A percentile compares a stretch with the other conserved stretches of the same genome.
These are phyloP conservation scores for Cryptosporidium felis DNA, from an alignment of 169 alveolate species.

Conservation along the genomic window DNA sequence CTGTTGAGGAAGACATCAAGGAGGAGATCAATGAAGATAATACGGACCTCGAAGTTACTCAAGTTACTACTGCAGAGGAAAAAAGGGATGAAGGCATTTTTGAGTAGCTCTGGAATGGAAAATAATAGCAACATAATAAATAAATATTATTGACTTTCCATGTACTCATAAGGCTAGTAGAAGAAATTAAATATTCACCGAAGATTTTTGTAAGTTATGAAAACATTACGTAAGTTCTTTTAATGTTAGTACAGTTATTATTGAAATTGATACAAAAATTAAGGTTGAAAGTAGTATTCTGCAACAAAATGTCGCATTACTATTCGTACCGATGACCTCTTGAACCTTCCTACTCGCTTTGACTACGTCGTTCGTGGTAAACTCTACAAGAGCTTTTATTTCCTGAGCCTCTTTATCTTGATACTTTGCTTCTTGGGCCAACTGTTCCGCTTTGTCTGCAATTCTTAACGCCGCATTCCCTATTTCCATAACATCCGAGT, in stretches of 20 bases:
- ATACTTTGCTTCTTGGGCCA: neutral
- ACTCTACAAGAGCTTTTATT: slow-evolving; percentile 7
- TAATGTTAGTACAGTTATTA: slow-evolving; percentile 20
- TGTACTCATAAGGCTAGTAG: no score
- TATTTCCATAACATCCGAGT: slow-evolving; percentile 5
- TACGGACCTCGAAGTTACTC: neutral
- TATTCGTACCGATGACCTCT: slow-evolving; percentile 43
- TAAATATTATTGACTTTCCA: no score
- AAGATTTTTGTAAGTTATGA: no score
- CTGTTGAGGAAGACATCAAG: slow-evolving; percentile 2
- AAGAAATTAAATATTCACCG: neutral
- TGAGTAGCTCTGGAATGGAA: no score
- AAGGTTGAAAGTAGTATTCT: slow-evolving; percentile 3
- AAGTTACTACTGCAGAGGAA: no score
- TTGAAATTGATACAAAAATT: slow-evolving; percentile 2
- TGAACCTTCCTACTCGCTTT: slow-evolving; percentile 12
- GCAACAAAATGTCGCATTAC: slow-evolving; percentile 56
- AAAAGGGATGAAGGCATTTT: no score
- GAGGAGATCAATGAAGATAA: neutral
- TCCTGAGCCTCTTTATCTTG: slow-evolving; percentile 11
- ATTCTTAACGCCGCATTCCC: slow-evolving; percentile 33
- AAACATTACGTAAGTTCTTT: slow-evolving; percentile 7
- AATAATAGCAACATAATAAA: no score
- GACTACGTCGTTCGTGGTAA: slow-evolving; percentile 4
- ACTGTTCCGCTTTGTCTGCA: slow-evolving; percentile 24